Base-by-base conservation (phyloP, 1,139 yeast species). In the Sugiyamaella sp. region DNA sequence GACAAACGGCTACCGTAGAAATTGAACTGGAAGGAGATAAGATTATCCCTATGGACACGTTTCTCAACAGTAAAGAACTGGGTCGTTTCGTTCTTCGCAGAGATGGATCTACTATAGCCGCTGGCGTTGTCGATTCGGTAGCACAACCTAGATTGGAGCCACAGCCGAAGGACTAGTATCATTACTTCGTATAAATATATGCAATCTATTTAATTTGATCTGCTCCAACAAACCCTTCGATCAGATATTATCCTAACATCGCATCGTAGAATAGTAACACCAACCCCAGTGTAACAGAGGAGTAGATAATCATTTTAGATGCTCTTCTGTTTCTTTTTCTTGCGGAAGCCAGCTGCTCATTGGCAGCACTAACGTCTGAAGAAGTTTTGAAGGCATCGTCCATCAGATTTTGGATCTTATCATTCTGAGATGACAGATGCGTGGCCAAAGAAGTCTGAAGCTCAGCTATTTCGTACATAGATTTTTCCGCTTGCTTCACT, bases 61-160 rank as follows among this genome's bases (percentile, higher is more conserved):
- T 79, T 62, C 72, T 72, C 10, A 81, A 84, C 46, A 83, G 84
- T 66, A 78, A 78, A 61, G 81, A 81, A 39, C 73, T 93, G 46
- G 96, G 97, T 1, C 79, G 97, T 63, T 75, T 93, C 21, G 93
- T 95, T 5, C 71, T 93, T 44, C 82, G 99, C 66, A 82, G 86
- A 63, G 96, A 89, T 62, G 97, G 98, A 1, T 67, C 76, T 25
- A 89, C 97, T 0, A 80, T 93, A 47, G 98, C 96, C 8, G 97
- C 97, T 0, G 98, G 98, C 25, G 77, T 76, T 1, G 83, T 71
- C n/a, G 72, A 70, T 54, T 49, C 38, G 4, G 19, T 46, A 8
- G 12, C 25, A 10, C 22, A 6, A 5, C 41, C 41, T 10, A 12
- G 29, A 6, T 3, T 24, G 1, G 29, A 25, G n/a, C 38, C 14